Conservation (phyloP, 2,329 filamentous ascomycete species). For the Tolypocladium paradoxum region DNA sequence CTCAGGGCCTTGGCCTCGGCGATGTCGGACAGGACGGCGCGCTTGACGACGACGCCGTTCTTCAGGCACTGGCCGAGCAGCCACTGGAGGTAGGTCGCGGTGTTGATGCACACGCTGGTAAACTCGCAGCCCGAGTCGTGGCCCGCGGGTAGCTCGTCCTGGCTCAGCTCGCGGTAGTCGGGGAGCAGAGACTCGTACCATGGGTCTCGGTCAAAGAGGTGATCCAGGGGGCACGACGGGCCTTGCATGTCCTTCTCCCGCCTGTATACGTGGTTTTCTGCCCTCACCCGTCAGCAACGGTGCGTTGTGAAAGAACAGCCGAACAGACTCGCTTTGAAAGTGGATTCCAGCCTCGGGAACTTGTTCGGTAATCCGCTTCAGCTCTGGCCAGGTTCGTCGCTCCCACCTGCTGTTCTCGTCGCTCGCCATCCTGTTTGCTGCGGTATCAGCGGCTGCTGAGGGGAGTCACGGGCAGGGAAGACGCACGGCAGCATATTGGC, state of each 20-base stretch:
- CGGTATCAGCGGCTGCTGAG: background rate
- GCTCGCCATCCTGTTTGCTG: constrained; percentile 29
- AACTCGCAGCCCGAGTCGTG: constrained; percentile 66
- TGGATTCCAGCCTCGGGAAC: constrained; percentile 72
- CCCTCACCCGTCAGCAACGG: background rate
- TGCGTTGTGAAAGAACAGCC: no score
- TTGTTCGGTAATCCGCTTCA: constrained; percentile 49
- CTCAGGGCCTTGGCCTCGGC: constrained; percentile 46
- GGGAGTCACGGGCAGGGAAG: no score
- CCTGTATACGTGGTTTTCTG: constrained; percentile 39
- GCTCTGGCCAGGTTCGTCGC: constrained; percentile 50
- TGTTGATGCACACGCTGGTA: constrained; percentile 85
- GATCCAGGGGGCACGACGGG: constrained; percentile 38
- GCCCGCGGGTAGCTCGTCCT: constrained; percentile 48
- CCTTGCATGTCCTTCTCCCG: constrained; percentile 50
- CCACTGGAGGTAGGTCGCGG: constrained; percentile 77
- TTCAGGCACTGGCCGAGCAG: constrained; percentile 70
- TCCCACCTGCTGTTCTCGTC: constrained; percentile 44
- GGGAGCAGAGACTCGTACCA: constrained; percentile 67
- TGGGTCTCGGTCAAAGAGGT: constrained; percentile 53
- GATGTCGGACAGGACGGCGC: constrained; percentile 58
- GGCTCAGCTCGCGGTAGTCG: constrained; percentile 54
- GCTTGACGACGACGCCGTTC: constrained; percentile 57
- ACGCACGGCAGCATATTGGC: constrained; percentile 67
- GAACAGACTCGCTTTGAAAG: constrained; percentile 47